Evolutionary conservation across 1,139 yeast species (phyloP).

Genomic region (Suhomyces atakaporum): DNA sequence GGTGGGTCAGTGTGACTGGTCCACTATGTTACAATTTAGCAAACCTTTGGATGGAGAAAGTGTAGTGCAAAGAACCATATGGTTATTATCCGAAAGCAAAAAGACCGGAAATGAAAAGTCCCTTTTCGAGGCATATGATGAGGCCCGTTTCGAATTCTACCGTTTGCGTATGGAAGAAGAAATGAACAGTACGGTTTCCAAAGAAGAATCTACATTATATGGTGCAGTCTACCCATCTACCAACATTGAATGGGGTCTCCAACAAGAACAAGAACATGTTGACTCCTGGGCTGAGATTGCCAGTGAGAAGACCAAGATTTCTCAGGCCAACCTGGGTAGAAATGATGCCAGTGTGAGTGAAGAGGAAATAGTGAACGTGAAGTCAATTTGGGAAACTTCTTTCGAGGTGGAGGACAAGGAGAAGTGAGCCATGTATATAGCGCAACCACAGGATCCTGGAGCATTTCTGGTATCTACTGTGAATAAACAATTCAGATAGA

Average conservation of each 20-base stretch:
- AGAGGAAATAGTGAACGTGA: slow-evolving; percentile 23
- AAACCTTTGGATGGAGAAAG: slow-evolving; percentile 87
- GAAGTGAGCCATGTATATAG: no score
- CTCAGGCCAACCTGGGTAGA: slow-evolving; percentile 43
- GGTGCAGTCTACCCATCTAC: slow-evolving; percentile 74
- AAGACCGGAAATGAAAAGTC: slow-evolving; percentile 31
- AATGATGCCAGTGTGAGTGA: slow-evolving; percentile 29
- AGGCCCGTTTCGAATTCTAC: slow-evolving; percentile 86
- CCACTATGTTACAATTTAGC: slow-evolving; percentile 65
- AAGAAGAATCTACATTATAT: slow-evolving; percentile 83
- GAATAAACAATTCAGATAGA: no score
- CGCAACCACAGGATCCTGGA: no score
- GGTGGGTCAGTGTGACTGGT: slow-evolving; percentile 66
- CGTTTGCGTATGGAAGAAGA: slow-evolving; percentile 83
- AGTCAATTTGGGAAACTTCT: slow-evolving; percentile 20
- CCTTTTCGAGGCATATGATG: slow-evolving; percentile 73
- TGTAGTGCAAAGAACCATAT: slow-evolving; percentile 89
- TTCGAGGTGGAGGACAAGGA: slow-evolving; percentile 12
- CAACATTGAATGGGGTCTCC: slow-evolving; percentile 65
- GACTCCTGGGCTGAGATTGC: slow-evolving; percentile 78
- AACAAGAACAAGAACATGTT: slow-evolving; percentile 68
- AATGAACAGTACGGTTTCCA: slow-evolving; percentile 68
- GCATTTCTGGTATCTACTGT: no score
- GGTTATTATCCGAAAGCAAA: slow-evolving; percentile 52
- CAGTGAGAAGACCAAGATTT: slow-evolving; percentile 53